These are phyloP conservation scores for Lactarius sanguifluus DNA, from an alignment of 768 basidiomycete species.

Conservation along the genomic window DNA sequence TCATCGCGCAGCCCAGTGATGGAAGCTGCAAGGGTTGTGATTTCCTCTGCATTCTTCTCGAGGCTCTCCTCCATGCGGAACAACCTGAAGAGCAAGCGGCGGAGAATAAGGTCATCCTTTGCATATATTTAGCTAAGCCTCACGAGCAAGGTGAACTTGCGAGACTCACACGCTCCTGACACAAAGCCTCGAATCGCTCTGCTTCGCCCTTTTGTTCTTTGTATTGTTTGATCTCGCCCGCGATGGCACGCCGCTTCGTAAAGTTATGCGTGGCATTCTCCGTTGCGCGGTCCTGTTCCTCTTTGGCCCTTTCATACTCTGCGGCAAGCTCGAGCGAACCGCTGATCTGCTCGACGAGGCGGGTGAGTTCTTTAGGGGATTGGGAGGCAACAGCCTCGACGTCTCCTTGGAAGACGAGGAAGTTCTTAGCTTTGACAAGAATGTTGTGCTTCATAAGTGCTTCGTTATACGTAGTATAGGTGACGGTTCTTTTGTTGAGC, in stretches of 20 bases:
- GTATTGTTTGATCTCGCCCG: slow-evolving; percentile 95
- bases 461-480: slow-evolving; percentile 86
- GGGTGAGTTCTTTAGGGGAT: slow-evolving; percentile 83
- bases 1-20: slow-evolving; percentile 67
- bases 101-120: slow-evolving; percentile 80
- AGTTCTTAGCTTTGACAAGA: slow-evolving; percentile 98
- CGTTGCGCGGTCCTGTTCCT: slow-evolving; percentile 84
- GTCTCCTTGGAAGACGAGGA: slow-evolving; percentile 98
- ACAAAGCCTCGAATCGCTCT: slow-evolving; percentile 77
- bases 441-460: slow-evolving; percentile 89
- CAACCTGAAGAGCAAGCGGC: slow-evolving; percentile 81
- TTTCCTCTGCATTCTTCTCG: slow-evolving; percentile 63
- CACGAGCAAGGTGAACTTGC: neutral
- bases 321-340: slow-evolving; percentile 87
- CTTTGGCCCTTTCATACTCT: slow-evolving; percentile 89
- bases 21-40: slow-evolving; percentile 71
- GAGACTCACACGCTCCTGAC: slow-evolving; percentile 63
- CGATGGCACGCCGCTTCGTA: slow-evolving; percentile 88
- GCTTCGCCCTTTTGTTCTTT: slow-evolving; percentile 96
- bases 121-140: slow-evolving; percentile 7
- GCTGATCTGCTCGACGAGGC: slow-evolving; percentile 92
- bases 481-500: slow-evolving; percentile 76
- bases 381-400: slow-evolving; percentile 98
- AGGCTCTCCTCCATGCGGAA: slow-evolving; percentile 88
- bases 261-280: slow-evolving; percentile 96